Conservation (phyloP, 2,329 filamentous ascomycete species). For the Microsporum canis region DNA sequence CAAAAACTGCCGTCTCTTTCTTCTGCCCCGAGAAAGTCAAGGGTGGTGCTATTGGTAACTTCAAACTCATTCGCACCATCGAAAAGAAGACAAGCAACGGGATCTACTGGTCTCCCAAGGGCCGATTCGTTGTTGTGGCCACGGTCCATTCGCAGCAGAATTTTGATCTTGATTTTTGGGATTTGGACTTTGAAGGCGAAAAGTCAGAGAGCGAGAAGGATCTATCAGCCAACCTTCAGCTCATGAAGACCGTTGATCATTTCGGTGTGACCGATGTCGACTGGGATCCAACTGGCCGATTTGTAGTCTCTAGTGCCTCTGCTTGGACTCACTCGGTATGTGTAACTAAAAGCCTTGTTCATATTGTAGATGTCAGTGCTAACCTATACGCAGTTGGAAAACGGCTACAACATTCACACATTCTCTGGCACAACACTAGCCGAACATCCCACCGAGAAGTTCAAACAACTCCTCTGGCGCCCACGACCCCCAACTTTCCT, state of each 20-base stretch:
- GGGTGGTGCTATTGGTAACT: slow-evolving; percentile 70
- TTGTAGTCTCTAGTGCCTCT: slow-evolving; percentile 84
- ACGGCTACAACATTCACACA: slow-evolving; percentile 96
- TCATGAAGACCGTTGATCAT: slow-evolving; percentile 89
- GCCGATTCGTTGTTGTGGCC: slow-evolving; percentile 87
- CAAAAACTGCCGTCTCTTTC: slow-evolving; percentile 91
- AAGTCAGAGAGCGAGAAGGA: slow-evolving; percentile 90
- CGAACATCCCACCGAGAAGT: slow-evolving; percentile 88
- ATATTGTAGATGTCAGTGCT: slow-evolving; percentile 10
- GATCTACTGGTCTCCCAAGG: slow-evolving; percentile 97
- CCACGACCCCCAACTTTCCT: slow-evolving; percentile 85
- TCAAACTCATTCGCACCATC: slow-evolving; percentile 86
- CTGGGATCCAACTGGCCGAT: slow-evolving; percentile 94
- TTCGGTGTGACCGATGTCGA: slow-evolving; percentile 97
- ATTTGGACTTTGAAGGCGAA: slow-evolving; percentile 95
- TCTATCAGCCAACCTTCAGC: slow-evolving; percentile 81
- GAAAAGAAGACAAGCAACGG: slow-evolving; percentile 99
- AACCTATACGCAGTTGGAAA: slow-evolving; percentile 66
- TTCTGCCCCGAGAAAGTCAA: slow-evolving; percentile 95
- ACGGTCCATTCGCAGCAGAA: slow-evolving; percentile 87
- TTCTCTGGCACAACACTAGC: slow-evolving; percentile 83
- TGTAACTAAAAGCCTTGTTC: slow-evolving; percentile 13
- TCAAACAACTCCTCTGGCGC: slow-evolving; percentile 95
- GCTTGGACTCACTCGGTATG: slow-evolving; percentile 92
- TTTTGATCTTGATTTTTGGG: slow-evolving; percentile 94